A percentile compares a stretch with the other conserved stretches of the same genome.
These are phyloP conservation scores for Clavariopsis aquatica DNA, from an alignment of 495 filamentous ascomycete genomes.

Conservation along the genomic window DNA sequence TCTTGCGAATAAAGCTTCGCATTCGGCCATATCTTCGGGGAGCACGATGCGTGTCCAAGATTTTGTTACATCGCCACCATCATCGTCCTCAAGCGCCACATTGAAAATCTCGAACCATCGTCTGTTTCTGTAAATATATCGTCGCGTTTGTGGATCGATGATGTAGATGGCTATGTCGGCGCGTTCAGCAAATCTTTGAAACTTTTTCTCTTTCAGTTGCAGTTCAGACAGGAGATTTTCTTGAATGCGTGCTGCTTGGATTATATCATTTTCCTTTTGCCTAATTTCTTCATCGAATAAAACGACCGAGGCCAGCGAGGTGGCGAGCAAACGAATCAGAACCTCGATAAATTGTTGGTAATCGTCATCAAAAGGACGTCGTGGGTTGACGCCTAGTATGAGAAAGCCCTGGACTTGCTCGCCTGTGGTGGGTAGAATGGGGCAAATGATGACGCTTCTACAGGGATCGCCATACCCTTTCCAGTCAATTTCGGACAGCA, in stretches of 20 bases:
- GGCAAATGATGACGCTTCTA: constrained; percentile 19
- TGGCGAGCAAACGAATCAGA: constrained; percentile 14
- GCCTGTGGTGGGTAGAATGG: constrained; percentile 19
- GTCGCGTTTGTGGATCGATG: constrained; percentile 9
- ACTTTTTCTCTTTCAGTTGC: constrained; percentile 12
- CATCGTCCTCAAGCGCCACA: not conserved
- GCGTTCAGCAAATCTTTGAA: constrained; percentile 22
- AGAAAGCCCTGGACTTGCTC: constrained; percentile 26
- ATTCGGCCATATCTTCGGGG: constrained; percentile 13
- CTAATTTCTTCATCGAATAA: constrained; percentile 31
- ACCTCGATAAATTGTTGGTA: constrained; percentile 29
- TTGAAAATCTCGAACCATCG: constrained; percentile 30
- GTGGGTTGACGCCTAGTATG: constrained; percentile 35
- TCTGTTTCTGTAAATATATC: constrained; percentile 22
- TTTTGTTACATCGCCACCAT: not conserved
- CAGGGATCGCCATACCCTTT: constrained; percentile 22
- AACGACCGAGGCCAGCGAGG: constrained; percentile 27
- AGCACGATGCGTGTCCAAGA: constrained; percentile 14
- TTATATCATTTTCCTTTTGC: constrained; percentile 8
- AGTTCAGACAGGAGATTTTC: constrained; percentile 21
- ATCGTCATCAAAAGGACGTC: constrained; percentile 30
- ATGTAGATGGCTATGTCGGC: constrained; percentile 19
- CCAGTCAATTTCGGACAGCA: constrained; percentile 18
- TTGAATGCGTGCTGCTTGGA: constrained; percentile 26
- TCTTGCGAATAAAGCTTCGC: constrained; percentile 13